A percentile compares a stretch with the other conserved stretches of the same genome.
These are phyloP conservation scores for Leishmania mexicana DNA, from an alignment of 208 protist species.

Conservation along the genomic window DNA sequence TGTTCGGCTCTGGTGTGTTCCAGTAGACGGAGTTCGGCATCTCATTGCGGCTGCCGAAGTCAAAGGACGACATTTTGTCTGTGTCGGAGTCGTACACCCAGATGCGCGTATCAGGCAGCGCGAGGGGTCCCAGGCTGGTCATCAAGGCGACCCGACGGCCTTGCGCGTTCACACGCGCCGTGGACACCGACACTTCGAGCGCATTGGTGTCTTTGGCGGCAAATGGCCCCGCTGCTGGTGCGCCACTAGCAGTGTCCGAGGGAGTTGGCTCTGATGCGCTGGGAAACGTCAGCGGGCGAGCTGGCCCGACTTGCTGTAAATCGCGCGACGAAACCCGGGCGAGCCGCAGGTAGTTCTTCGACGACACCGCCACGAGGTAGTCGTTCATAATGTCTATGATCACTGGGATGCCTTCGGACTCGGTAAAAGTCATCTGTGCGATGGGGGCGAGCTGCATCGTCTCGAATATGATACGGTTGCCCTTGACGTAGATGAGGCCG, in stretches of 20 bases:
- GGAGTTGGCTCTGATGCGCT: background rate
- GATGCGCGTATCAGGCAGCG: conserved; percentile 72
- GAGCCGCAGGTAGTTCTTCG: conserved; percentile 80
- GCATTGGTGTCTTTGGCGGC: background rate
- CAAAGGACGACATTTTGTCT: conserved; percentile 77
- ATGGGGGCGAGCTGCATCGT: conserved; percentile 81
- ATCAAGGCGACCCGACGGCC: conserved; percentile 81
- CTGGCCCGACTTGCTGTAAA: conserved; percentile 65
- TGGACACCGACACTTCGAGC: conserved; percentile 46
- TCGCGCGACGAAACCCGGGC: conserved; percentile 74
- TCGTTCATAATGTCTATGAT: conserved; percentile 90
- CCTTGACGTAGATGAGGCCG: conserved; percentile 86
- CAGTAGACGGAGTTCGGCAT: conserved; percentile 83
- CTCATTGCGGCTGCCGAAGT: conserved; percentile 76
- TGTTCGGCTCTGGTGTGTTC: conserved; percentile 90
- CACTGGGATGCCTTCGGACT: conserved; percentile 79
- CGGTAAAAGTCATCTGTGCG: conserved; percentile 86
- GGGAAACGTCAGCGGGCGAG: conserved; percentile 58
- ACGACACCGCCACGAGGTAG: conserved; percentile 84
- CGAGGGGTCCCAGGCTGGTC: conserved; percentile 51
- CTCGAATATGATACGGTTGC: conserved; percentile 74
- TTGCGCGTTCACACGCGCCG: conserved; percentile 82
- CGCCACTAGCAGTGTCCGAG: background rate
- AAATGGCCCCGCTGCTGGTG: conserved; percentile 12
- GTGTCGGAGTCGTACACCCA: conserved; percentile 93